Evolutionary conservation across 257 asterid species (phyloP).

Genomic region (Galeopsis tetrahit): DNA sequence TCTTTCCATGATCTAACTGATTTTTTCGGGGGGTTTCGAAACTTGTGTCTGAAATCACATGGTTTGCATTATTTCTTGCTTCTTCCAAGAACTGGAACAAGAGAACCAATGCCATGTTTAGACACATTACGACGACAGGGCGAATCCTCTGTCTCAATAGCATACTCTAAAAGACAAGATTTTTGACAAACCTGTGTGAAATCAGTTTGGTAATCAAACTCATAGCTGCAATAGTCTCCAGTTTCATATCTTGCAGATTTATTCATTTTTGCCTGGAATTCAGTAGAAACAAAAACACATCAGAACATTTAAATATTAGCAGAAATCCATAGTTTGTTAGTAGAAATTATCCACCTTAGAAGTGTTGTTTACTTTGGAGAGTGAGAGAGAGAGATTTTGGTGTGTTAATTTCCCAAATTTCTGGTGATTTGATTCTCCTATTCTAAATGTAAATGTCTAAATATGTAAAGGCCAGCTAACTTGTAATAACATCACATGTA

Average conservation of each 20-base stretch:
- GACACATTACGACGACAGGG: neutral
- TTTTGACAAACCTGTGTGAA: constrained; percentile 54
- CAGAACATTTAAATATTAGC: neutral
- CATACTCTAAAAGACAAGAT: neutral
- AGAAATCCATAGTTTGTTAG: neutral
- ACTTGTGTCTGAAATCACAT: constrained; percentile 28
- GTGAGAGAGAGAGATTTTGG: neutral
- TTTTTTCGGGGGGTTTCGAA: constrained; percentile 33
- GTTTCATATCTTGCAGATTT: constrained; percentile 41
- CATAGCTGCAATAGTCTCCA: constrained; percentile 40
- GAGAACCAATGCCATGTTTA: neutral
- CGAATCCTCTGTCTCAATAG: neutral
- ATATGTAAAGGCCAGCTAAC: constrained; percentile 43
- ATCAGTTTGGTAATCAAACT: constrained; percentile 69
- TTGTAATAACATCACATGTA: constrained; percentile 29
- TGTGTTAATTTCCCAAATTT: neutral
- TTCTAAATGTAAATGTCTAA: constrained; percentile 16
- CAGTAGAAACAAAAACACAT: neutral
- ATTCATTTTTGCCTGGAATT: constrained; percentile 48
- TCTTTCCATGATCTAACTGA: constrained; percentile 42
- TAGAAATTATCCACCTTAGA: constrained; percentile 4
- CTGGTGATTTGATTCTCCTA: neutral
- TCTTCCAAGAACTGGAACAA: constrained; percentile 66
- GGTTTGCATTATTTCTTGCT: constrained; percentile 49
- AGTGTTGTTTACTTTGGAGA: constrained; percentile 26